Conservation (phyloP, 2,329 filamentous ascomycete species). For the Harringtonia aguacate region DNA sequence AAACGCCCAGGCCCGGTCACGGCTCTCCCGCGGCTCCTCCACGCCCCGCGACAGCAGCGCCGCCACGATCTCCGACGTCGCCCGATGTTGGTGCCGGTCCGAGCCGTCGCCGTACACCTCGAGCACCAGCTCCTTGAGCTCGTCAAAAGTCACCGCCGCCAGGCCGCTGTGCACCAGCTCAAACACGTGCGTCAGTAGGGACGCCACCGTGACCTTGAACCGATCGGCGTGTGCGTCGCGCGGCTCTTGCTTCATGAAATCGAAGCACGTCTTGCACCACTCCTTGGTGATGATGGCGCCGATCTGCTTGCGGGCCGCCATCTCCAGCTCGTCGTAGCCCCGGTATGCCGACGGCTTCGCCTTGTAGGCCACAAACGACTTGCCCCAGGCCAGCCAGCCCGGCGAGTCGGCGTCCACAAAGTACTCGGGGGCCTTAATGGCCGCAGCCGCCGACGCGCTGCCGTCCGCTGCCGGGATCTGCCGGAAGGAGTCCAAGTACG, state of each 20-base stretch:
- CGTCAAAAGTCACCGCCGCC: constrained; percentile 70
- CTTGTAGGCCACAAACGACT: constrained; percentile 70
- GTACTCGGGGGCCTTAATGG: constrained; percentile 53
- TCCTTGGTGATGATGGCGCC: constrained; percentile 68
- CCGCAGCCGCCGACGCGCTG: constrained; percentile 30
- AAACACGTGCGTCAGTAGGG: constrained; percentile 81
- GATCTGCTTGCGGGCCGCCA: constrained; percentile 62
- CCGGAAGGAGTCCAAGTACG: constrained; percentile 69
- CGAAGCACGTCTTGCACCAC: constrained; percentile 84
- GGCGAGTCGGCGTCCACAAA: constrained; percentile 88
- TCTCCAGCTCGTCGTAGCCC: constrained; percentile 72
- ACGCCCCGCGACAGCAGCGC: constrained; percentile 72
- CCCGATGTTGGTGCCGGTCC: constrained; percentile 95
- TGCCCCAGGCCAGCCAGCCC: constrained; percentile 94
- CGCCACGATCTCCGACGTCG: constrained; percentile 86
- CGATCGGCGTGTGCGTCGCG: constrained; percentile 36
- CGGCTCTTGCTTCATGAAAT: constrained; percentile 41
- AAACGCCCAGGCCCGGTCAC: constrained; percentile 75
- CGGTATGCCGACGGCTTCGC: constrained; percentile 58
- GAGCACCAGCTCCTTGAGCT: constrained; percentile 71
- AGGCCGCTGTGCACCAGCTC: constrained; percentile 76
- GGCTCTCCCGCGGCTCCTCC: constrained; percentile 64
- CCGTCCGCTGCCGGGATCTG: constrained; percentile 21
- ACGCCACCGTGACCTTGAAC: constrained; percentile 80
- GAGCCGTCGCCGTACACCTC: constrained; percentile 83